Base-by-base conservation (phyloP, 2,329 filamentous ascomycete genomes). In the Hymenoscyphus scutula region DNA sequence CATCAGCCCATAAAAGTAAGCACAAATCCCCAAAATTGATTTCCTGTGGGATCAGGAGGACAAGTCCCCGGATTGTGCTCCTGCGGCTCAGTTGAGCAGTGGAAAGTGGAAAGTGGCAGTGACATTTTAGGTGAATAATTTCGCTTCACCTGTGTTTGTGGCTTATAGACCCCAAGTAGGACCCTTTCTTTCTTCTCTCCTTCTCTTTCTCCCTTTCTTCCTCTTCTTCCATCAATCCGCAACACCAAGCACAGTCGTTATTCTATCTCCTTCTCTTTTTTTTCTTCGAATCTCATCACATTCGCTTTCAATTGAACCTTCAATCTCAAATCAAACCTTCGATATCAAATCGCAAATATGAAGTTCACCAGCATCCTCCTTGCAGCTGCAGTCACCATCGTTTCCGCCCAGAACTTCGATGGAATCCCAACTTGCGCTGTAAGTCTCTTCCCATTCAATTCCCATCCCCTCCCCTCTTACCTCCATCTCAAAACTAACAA, bases 391-490 rank as follows among this genome's bases (percentile, higher is more conserved):
- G 73, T 71, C 56, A 72, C 76, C 71, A 64, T 79, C 41, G 77
- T 73, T 51, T 73, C 74, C 57, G 78, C 77, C 34, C 77, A 79
- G 70, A 66, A 76, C 67, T 71, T 79, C 57, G 48, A 64, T 29
- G 74, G 71, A 41, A 66, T 76, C 61, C 76, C 78, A 55, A 19
- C 68, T 5, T 80, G 79, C 67, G 77, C 78, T 68, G 78, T 81
- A 76, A 65, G 78, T 74, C 2, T 8, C 13, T n/a, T n/a, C 17
- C 6, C 48, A 41, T 38, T 27, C 32, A 53, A 17, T 34, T 3
- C n/a, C n/a, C n/a, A n/a, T n/a, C n/a, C n/a, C n/a, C n/a, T n/a
- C n/a, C n/a, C n/a, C n/a, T n/a, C n/a, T n/a, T n/a, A n/a, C n/a
- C n/a, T n/a, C n/a, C n/a, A n/a, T 62, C 63, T 61, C 34, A 64